These are phyloP conservation scores for Penicillium lividum DNA, from an alignment of 495 filamentous ascomycete species.

Conservation along the genomic window DNA sequence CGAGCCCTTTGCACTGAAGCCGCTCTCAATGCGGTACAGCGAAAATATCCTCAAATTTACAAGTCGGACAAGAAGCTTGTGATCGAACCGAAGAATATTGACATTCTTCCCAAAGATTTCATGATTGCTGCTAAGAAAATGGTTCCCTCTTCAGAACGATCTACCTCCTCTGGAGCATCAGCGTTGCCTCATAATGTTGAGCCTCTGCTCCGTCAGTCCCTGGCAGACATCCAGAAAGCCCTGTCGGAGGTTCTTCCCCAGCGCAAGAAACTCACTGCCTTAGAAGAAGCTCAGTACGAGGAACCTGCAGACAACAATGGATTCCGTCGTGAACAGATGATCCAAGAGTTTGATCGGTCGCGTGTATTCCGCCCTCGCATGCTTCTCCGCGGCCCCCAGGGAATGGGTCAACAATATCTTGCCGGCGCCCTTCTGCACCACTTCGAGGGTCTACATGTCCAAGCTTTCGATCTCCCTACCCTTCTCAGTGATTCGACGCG, in stretches of 20 bases:
- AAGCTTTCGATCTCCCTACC: constrained; percentile 89
- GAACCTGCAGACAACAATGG: constrained; percentile 77
- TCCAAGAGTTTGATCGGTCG: constrained; percentile 86
- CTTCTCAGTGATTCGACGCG: constrained; percentile 70
- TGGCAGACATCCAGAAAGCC: constrained; percentile 62
- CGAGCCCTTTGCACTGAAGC: constrained; percentile 95
- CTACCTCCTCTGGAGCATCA: constrained; percentile 76
- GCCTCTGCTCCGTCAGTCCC: constrained; percentile 73
- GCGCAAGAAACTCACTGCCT: constrained; percentile 77
- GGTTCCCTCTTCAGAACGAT: constrained; percentile 88
- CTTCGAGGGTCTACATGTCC: constrained; percentile 90
- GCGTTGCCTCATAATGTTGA: constrained; percentile 76
- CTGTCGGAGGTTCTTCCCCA: constrained; percentile 82
- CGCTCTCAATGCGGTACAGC: constrained; percentile 95
- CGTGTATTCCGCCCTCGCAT: constrained; percentile 87
- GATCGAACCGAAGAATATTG: constrained; percentile 81
- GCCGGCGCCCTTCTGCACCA: constrained; percentile 83
- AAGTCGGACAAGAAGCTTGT: constrained; percentile 84
- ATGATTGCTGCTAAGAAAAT: constrained; percentile 96
- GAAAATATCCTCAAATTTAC: constrained; percentile 96
- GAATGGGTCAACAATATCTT: constrained; percentile 95
- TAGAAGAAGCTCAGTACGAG: constrained; percentile 94
- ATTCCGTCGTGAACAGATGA: constrained; percentile 80
- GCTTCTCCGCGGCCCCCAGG: constrained; percentile 71
- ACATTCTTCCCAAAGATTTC: constrained; percentile 87